Base-by-base conservation (phyloP, 306 rosid genomes). In the Spatholobus suberectus region DNA sequence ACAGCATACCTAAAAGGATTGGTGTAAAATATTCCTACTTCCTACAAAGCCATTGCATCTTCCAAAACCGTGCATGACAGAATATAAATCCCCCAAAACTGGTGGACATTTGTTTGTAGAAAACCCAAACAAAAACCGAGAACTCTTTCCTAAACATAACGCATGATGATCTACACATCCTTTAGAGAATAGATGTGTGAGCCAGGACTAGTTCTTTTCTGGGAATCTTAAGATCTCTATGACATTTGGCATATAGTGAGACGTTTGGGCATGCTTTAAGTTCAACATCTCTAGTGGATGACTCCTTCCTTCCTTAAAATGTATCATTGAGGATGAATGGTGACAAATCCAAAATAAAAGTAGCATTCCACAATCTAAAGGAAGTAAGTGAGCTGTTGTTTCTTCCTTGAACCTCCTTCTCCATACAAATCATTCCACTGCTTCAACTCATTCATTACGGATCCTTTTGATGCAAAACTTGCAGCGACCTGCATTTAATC, bases 321-420 rank as follows among this genome's bases (percentile, higher is more conserved):
- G 52, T 71, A 76, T 77, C 82, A 73, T 81, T 79, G 35, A 37
- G 57, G 52, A 76, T 57, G 72, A 75, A 43, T 46, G 78, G 54
- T n/a, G 66, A 76, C 68, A 65, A 67, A 75, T 77, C 37, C n/a
- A n/a, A n/a, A n/a, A n/a, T n/a, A n/a, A n/a, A n/a, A n/a, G n/a
- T n/a, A n/a, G n/a, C n/a, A n/a, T n/a, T n/a, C n/a, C 81, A 74
- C 79, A 76, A 29, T 68, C 84, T 93, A 96, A 32, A 96, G 89
- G 91, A 96, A 96, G 80, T 96, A 96, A 21, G 98, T 93, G 59
- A 92, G 93, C 37, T 96, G 98, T 63, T 96, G 91, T 88, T 91
- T 93, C 92, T 96, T 96, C 83, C 99, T 91, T 75, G 98, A 90
- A 84, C 99, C 98, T 3, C 99, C 99, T 84, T 93, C 99, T 51